These are phyloP conservation scores for Fagus sylvatica DNA, from an alignment of 306 rosid species.

Conservation along the genomic window DNA sequence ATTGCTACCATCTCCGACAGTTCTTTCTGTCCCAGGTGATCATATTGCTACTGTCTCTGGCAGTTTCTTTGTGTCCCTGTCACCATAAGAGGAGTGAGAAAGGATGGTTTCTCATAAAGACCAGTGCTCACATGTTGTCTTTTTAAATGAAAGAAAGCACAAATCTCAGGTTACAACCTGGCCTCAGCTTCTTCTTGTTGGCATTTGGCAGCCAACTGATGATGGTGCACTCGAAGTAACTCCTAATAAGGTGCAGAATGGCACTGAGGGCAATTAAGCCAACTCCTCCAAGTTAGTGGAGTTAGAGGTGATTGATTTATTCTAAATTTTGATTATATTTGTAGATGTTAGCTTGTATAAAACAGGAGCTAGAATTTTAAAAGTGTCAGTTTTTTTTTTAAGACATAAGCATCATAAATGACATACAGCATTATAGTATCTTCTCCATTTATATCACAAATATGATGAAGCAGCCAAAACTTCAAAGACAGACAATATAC, in stretches of 20 bases:
- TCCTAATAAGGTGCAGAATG: background rate
- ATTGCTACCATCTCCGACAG: constrained; percentile 67
- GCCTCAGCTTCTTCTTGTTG: background rate
- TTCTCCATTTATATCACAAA: no score
- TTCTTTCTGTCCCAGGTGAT: constrained; percentile 75
- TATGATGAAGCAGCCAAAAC: background rate
- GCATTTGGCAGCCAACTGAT: background rate
- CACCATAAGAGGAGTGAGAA: background rate
- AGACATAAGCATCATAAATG: background rate
- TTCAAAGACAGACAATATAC: background rate
- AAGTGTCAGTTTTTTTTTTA: background rate
- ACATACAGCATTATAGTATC: background rate
- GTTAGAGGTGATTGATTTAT: background rate
- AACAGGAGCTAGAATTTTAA: background rate
- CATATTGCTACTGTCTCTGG: background rate
- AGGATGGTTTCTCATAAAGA: background rate
- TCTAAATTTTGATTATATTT: background rate
- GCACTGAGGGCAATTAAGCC: background rate
- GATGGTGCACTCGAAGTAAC: constrained; percentile 1
- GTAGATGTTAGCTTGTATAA: background rate
- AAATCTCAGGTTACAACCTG: background rate
- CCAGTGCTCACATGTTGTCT: background rate
- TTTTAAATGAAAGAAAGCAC: background rate
- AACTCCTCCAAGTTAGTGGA: background rate
- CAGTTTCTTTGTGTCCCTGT: background rate